Base-by-base conservation (phyloP, 2,329 filamentous ascomycete species). In the Trichoderma cornu-damae region DNA sequence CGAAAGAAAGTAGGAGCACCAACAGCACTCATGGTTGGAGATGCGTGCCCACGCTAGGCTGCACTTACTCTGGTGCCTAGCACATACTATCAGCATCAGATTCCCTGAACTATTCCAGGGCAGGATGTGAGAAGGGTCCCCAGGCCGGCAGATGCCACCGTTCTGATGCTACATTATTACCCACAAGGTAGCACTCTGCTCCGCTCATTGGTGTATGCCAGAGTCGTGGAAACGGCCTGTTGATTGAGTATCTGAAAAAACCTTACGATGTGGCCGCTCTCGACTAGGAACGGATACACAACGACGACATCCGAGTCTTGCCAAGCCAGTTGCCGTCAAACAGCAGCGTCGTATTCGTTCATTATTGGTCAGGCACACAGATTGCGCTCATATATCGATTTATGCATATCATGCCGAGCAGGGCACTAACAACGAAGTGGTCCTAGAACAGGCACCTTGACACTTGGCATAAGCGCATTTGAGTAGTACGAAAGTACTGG, bases 51-150 rank as follows among this genome's bases (percentile, higher is more conserved):
- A 26, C 11, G n/a, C 22, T 46, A 47, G 32, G 22, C 42, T 30
- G 24, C 24, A 30, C 26, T 22, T 28, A n/a, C 3, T 4, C 6
- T 35, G 4, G 12, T 47, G 30, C 24, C 34, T 16, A n/a, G 30
- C 16, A 46, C 32, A 55, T 30, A 30, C 9, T 40, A 47, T n/a
- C n/a, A n/a, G n/a, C n/a, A n/a, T 30, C 32, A 7, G 32, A 32
- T 55, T 37, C 2, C 9, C 42, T 30, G 14, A 24, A 9, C 42
- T 35, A 32, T 28, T 30, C 4, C 52, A 30, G 42, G 42, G 24
- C 24, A 38, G 22, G 16, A 47, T 22, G 32, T 28, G 42, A 35
- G 32, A 47, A 55, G 42, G 42, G 51, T 47, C 51, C n/a, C 46
- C 28, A 6, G 20, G 24, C 12, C 16, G 35, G 30, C 3, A n/a